A percentile compares a stretch with the other conserved stretches of the same genome.
Conservation (phyloP, 139 green algal species). For the Haematococcus lacustris region DNA sequence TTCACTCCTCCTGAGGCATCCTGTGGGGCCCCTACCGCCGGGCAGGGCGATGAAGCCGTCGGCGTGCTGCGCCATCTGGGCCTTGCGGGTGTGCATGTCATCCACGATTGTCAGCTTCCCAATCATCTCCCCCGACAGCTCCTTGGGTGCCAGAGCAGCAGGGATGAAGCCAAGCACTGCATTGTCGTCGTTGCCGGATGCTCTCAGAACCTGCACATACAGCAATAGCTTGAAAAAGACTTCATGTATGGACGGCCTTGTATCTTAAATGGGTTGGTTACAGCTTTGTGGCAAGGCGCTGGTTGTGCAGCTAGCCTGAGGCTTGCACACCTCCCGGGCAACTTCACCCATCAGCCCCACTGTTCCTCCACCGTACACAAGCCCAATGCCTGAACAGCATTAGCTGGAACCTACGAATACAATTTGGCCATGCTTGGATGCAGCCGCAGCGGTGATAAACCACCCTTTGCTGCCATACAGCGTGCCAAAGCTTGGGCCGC, state of each 20-base stretch:
- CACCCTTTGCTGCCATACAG: neutral
- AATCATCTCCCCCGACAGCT: conserved; percentile 33
- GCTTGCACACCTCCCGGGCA: conserved; percentile 37
- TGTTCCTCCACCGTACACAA: conserved; percentile 72
- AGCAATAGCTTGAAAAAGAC: neutral
- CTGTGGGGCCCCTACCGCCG: conserved; percentile 21
- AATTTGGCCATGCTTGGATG: neutral
- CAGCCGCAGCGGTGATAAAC: neutral
- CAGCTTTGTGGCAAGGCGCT: neutral
- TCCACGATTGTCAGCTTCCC: conserved; percentile 39
- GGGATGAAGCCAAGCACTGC: conserved; percentile 76
- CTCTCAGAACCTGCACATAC: conserved; percentile 14
- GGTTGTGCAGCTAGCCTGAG: neutral
- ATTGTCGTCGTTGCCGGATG: conserved; percentile 14
- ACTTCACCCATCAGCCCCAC: conserved; percentile 77
- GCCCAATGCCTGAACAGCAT: conserved; percentile 6
- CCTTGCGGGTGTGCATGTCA: conserved; percentile 79
- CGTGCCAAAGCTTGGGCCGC: neutral
- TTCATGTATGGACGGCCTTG: neutral
- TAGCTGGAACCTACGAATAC: neutral
- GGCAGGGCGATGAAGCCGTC: conserved; percentile 82
- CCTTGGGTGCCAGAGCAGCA: conserved; percentile 23
- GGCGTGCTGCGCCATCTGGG: conserved; percentile 60
- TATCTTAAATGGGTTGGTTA: neutral
- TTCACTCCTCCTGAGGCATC: too few relatives aligned